phyloP scores from a whole-genome alignment of 2,329 filamentous ascomycete species.

The Zalaria obscura region DNA sequence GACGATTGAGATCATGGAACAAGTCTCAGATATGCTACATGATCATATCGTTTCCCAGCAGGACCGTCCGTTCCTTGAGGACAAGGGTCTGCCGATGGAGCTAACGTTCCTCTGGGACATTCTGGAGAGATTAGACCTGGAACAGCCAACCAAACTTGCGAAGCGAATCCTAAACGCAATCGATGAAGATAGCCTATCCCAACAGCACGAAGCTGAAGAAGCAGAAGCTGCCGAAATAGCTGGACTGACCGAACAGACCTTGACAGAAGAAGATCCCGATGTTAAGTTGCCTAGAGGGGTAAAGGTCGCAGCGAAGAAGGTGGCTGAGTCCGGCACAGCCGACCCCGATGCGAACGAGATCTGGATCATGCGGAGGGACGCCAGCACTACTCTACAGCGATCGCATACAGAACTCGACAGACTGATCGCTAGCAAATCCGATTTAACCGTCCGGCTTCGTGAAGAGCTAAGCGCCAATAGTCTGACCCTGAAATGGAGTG shows the following conservation, averaged over 20 bases:
- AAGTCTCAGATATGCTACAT: slow-evolving; percentile 40
- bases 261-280: slow-evolving; percentile 49
- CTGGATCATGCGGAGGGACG: slow-evolving; percentile 50
- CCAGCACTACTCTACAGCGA: slow-evolving; percentile 48
- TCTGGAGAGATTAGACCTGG: slow-evolving; percentile 47
- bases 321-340: slow-evolving; percentile 1
- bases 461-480: slow-evolving; percentile 39
- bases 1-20: slow-evolving; percentile 62
- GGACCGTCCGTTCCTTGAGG: slow-evolving; percentile 18
- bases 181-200: slow-evolving; percentile 79
- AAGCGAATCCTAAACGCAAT: slow-evolving; percentile 61
- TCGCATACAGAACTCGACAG: slow-evolving; percentile 55
- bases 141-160: slow-evolving; percentile 54
- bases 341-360: slow-evolving; percentile 29
- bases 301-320: slow-evolving; percentile 7
- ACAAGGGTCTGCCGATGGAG: slow-evolving; percentile 10
- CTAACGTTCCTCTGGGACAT: slow-evolving; percentile 16
- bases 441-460: slow-evolving; percentile 48
- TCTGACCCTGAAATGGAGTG: slow-evolving; percentile 73
- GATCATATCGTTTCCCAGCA: slow-evolving; percentile 15
- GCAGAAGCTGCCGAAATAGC: slow-evolving; percentile 57
- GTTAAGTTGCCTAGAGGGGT: slow-evolving; percentile 23
- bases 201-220: slow-evolving; percentile 65
- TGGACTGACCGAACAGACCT: slow-evolving; percentile 57
- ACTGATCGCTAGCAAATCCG: slow-evolving; percentile 45